phyloP scores from a whole-genome alignment of 2,329 filamentous ascomycete genomes.

The Fusarium succisae region DNA sequence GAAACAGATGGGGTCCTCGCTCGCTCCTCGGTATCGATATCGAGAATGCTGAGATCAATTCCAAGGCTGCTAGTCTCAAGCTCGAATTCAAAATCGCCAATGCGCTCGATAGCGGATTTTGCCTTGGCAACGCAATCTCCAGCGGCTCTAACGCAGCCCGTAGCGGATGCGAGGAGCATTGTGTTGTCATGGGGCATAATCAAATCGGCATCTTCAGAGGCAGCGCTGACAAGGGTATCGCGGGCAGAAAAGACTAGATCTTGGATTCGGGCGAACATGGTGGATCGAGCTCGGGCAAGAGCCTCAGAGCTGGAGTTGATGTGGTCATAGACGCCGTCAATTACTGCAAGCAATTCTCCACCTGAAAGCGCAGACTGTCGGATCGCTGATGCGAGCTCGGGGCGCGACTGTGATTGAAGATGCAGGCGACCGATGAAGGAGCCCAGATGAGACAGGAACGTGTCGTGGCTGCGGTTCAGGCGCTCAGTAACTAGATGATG shows the following conservation, averaged over 20 bases:
- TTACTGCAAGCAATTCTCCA: conserved; percentile 78
- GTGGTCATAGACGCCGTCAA: conserved; percentile 84
- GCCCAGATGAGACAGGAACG: conserved; percentile 88
- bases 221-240: conserved; percentile 76
- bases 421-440: conserved; percentile 92
- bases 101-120: conserved; percentile 83
- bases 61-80: conserved; percentile 66
- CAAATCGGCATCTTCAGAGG: conserved; percentile 77
- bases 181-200: conserved; percentile 84
- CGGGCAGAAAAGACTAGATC: conserved; percentile 83
- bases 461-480: conserved; percentile 82
- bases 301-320: conserved; percentile 73
- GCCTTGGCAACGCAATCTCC: conserved; percentile 92
- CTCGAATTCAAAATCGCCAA: conserved; percentile 91
- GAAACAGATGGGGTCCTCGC: conserved; percentile 46
- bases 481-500: conserved; percentile 85
- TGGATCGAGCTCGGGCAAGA: conserved; percentile 74
- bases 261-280: conserved; percentile 82
- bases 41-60: conserved; percentile 64
- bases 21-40: conserved; percentile 51
- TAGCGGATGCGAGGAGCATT: conserved; percentile 79
- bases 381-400: conserved; percentile 83
- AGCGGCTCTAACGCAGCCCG: conserved; percentile 86
- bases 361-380: conserved; percentile 86
- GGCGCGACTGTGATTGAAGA: conserved; percentile 88